phyloP scores from a whole-genome alignment of 179 eudicot genomes.

The Dionaea muscipula region DNA sequence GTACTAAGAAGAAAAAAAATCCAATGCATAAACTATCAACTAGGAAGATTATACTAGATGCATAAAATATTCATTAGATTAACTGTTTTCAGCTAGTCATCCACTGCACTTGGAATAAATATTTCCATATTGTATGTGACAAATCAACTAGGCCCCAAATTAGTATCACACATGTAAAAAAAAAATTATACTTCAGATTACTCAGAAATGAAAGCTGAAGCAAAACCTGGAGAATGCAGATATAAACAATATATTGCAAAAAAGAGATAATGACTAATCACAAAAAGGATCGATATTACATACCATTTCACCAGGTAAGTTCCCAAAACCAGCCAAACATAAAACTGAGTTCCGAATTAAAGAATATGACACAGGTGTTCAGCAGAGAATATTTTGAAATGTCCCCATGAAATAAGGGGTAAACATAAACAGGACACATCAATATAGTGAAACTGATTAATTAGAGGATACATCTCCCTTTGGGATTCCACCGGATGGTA shows the following conservation, averaged over 20 bases:
- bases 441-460: conserved; percentile 5
- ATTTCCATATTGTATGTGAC: too few relatives aligned
- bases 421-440: conserved; percentile 4
- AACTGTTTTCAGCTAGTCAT: too few relatives aligned
- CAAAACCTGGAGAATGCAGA: too few relatives aligned
- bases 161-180: too few relatives aligned
- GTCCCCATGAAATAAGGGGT: conserved; percentile 1
- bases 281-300: conserved; percentile 10
- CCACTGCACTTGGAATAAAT: too few relatives aligned
- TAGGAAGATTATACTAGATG: too few relatives aligned
- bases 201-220: too few relatives aligned
- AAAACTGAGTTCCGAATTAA: conserved; percentile 34
- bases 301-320: conserved; percentile 98
- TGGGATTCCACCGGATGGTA: conserved; percentile 90
- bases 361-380: background rate
- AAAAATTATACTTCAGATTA: too few relatives aligned
- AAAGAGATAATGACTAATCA: background rate
- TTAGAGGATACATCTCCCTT: conserved; percentile 86
- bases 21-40: too few relatives aligned
- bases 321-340: conserved; percentile 97
- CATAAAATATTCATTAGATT: too few relatives aligned
- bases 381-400: background rate
- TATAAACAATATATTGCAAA: conserved; percentile 1
- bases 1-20: too few relatives aligned
- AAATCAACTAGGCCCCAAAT: too few relatives aligned